phyloP scores from a whole-genome alignment of 148 eudicot genomes.

The Vaccinium vitisidaea region DNA sequence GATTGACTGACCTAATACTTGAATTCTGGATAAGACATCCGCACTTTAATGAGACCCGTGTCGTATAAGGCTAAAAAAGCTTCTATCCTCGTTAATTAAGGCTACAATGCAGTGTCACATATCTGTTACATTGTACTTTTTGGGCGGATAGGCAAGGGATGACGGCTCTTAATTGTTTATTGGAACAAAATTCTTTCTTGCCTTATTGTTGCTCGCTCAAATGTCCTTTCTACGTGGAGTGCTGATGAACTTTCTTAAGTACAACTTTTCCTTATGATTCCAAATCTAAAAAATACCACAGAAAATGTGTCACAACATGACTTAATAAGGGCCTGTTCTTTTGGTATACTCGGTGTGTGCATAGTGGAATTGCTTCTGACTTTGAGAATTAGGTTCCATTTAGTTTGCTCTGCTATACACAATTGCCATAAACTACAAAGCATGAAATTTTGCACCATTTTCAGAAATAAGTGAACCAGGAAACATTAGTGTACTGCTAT shows the following conservation, averaged over 20 bases:
- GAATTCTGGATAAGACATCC: neutral
- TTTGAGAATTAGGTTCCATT: neutral
- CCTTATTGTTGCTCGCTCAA: neutral
- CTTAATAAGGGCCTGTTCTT: neutral
- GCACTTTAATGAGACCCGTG: neutral
- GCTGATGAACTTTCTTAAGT: neutral
- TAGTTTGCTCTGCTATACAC: neutral
- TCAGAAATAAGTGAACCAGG: too few relatives aligned
- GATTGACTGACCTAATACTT: neutral
- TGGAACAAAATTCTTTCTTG: neutral
- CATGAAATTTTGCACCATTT: too few relatives aligned
- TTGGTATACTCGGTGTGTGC: neutral
- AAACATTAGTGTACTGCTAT: too few relatives aligned
- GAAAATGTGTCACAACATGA: neutral
- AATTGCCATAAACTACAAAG: neutral
- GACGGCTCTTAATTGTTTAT: neutral
- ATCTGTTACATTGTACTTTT: neutral
- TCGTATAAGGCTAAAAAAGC: neutral
- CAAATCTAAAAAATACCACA: neutral
- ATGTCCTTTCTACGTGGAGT: neutral
- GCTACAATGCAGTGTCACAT: neutral
- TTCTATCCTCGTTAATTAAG: neutral
- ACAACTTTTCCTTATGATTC: neutral
- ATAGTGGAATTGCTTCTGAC: neutral
- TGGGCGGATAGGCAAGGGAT: neutral